Evolutionary conservation across 2,329 filamentous ascomycete species (phyloP).

Genomic region (Paraconiothyrium sp.): DNA sequence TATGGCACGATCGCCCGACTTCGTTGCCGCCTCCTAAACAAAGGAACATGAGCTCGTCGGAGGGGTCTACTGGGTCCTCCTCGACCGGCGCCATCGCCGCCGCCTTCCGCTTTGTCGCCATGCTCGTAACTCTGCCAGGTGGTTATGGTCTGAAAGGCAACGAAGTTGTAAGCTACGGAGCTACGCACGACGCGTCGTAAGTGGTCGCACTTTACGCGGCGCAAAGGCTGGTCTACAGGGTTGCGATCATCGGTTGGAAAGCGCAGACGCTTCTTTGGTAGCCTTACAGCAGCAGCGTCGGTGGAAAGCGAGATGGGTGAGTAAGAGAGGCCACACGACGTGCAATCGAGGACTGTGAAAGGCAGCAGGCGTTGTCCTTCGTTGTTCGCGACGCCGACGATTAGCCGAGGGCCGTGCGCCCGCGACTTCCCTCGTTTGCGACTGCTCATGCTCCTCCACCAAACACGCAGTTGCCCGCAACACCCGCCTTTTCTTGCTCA

Average conservation of each 20-base stretch:
- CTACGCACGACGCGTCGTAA: not conserved
- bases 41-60: slow-evolving; percentile 93
- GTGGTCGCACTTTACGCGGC: not conserved
- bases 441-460: slow-evolving; percentile 16
- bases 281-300: not conserved
- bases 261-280: slow-evolving; percentile 2
- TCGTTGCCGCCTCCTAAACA: slow-evolving; percentile 96
- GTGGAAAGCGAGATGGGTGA: not conserved
- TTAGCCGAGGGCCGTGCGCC: slow-evolving; percentile 14
- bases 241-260: slow-evolving; percentile 18
- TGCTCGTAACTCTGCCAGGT: slow-evolving; percentile 48
- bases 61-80: slow-evolving; percentile 89
- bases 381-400: slow-evolving; percentile 43
- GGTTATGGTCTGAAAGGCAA: not conserved
- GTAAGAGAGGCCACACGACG: slow-evolving; percentile 10
- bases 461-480: not conserved
- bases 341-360: not conserved
- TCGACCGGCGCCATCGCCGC: slow-evolving; percentile 77
- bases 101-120: slow-evolving; percentile 95
- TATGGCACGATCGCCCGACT: slow-evolving; percentile 95
- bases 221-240: slow-evolving; percentile 17
- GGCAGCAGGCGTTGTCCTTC: slow-evolving; percentile 21
- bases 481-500: not conserved
- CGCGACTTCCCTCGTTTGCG: slow-evolving; percentile 23
- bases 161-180: not conserved